Base-by-base conservation (phyloP, 1,139 yeast genomes). In the Zhuliangozyma parablackwelliae region DNA sequence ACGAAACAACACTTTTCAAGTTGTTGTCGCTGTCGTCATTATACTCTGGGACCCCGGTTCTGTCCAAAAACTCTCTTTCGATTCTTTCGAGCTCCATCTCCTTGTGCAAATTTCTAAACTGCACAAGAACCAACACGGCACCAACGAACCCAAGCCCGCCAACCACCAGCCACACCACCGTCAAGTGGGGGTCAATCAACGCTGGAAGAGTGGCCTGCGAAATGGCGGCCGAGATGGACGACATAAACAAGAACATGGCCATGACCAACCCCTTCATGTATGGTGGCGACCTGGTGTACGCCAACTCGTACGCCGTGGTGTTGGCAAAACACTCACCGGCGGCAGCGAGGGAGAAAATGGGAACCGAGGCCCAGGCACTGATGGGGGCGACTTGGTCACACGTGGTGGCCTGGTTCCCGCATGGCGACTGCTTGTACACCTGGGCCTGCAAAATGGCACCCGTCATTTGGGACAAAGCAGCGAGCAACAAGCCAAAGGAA, bases 241-340 rank as follows among this genome's bases (percentile, higher is more conserved):
- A 70, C 37, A 75, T 77, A 48, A 79, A 69, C 45, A 82, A 65
- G 65, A 80, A 80, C 40, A 82, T 56, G 6, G 89, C 78, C 77
- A 80, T 73, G 35, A 81, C 83, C 45, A 82, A 68, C 37, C 85
- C 79, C 55, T 79, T 79, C 83, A 81, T 78, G 33, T 71, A 65
- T 10, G 72, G 77, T 34, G 89, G 87, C 26, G 88, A 75, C 55
- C 82, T 71, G 2, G 85, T 72, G 56, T 80, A 82, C 8, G 89
- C 88, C 49, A 80, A 67, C 57, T 81, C 88, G 50, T 80, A 78
- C 40, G 79, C 84, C 12, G 88, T 79, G 36, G 80, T 75, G 43
- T 65, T 76, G 27, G 85, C 82, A 50, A 81, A 80, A 63, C 85
- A 80, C 59, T 82, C 89, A 41, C 84, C 78, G 21, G 75, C 65